Percentiles rank a stretch among this genome's conserved stretches.
Evolutionary conservation across 2,329 filamentous ascomycete species (phyloP).

Genomic region (Xylariaceae sp.): DNA sequence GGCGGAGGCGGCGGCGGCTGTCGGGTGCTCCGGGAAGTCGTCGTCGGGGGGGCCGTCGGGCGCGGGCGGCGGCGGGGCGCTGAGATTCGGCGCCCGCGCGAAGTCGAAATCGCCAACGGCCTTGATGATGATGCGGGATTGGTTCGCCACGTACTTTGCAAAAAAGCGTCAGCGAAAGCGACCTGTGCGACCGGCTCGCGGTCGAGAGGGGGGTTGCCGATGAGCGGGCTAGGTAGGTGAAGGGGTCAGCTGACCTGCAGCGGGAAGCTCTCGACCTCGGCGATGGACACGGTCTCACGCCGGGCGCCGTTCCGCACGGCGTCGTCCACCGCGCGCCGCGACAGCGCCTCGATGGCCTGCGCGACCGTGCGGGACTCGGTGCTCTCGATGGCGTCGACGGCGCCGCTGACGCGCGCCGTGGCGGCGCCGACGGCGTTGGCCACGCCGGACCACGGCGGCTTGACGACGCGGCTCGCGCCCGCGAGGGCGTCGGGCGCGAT

Average conservation of each 20-base stretch:
- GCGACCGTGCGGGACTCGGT: slow-evolving; percentile 33
- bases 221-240: neutral
- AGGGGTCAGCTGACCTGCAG: slow-evolving; percentile 34
- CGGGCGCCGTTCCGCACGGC: slow-evolving; percentile 38
- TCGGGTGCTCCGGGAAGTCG: slow-evolving; percentile 9
- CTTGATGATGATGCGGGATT: slow-evolving; percentile 48
- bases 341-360: slow-evolving; percentile 31
- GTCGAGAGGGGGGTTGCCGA: too few relatives aligned
- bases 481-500: slow-evolving; percentile 47
- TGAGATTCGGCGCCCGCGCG: slow-evolving; percentile 22
- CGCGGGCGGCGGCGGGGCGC: too few relatives aligned
- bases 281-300: slow-evolving; percentile 35
- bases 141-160: slow-evolving; percentile 41
- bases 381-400: slow-evolving; percentile 43
- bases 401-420: slow-evolving; percentile 50
- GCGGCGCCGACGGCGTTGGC: slow-evolving; percentile 61
- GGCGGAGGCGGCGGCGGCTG: neutral
- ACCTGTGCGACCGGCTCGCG: too few relatives aligned
- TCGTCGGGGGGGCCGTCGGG: too few relatives aligned
- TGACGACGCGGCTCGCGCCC: slow-evolving; percentile 49
- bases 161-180: too few relatives aligned
- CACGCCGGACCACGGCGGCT: slow-evolving; percentile 49
- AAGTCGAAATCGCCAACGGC: slow-evolving; percentile 53
- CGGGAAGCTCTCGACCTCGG: slow-evolving; percentile 47
- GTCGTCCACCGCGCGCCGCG: slow-evolving; percentile 33